A percentile compares a stretch with the other conserved stretches of the same genome.
Conservation (phyloP, 331 rosid species). For the Saraca asoca region DNA sequence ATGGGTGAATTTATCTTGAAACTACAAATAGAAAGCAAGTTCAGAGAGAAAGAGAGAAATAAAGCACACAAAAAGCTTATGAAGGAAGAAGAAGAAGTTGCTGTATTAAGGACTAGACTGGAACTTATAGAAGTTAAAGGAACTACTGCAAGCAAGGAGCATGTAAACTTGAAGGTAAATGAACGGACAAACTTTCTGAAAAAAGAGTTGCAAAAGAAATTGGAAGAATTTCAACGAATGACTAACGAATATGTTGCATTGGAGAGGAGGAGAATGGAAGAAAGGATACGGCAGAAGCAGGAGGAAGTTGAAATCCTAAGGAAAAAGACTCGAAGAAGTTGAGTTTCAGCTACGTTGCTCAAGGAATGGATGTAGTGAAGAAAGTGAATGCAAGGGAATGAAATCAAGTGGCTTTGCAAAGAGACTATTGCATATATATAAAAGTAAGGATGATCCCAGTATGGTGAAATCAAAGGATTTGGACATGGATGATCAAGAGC, state of each 20-base stretch:
- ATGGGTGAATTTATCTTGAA: slow-evolving; percentile 90
- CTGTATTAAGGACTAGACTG: slow-evolving; percentile 66
- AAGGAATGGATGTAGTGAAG: slow-evolving; percentile 42
- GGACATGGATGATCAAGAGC: slow-evolving; percentile 86
- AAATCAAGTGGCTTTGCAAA: slow-evolving; percentile 61
- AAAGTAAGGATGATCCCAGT: slow-evolving; percentile 61
- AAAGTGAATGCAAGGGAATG: slow-evolving; percentile 43
- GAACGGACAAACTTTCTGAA: slow-evolving; percentile 65
- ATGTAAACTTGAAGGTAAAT: slow-evolving; percentile 73
- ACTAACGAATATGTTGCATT: slow-evolving; percentile 80
- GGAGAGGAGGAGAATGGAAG: slow-evolving; percentile 96
- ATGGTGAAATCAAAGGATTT: slow-evolving; percentile 89
- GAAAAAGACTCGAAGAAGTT: slow-evolving; percentile 75
- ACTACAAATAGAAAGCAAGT: slow-evolving; percentile 87
- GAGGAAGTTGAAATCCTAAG: slow-evolving; percentile 87
- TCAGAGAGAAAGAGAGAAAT: slow-evolving; percentile 73
- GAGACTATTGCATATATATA: slow-evolving; percentile 61
- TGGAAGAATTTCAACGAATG: slow-evolving; percentile 90
- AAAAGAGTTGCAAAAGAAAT: slow-evolving; percentile 74
- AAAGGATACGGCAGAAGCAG: slow-evolving; percentile 79
- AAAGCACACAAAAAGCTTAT: slow-evolving; percentile 74
- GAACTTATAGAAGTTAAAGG: slow-evolving; percentile 52
- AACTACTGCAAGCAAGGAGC: slow-evolving; percentile 62
- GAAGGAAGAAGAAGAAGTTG: slow-evolving; percentile 85
- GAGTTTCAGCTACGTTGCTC: slow-evolving; percentile 63